Base-by-base conservation (phyloP, 176 grass and related monocot genomes). In the Paspalum notatum region DNA sequence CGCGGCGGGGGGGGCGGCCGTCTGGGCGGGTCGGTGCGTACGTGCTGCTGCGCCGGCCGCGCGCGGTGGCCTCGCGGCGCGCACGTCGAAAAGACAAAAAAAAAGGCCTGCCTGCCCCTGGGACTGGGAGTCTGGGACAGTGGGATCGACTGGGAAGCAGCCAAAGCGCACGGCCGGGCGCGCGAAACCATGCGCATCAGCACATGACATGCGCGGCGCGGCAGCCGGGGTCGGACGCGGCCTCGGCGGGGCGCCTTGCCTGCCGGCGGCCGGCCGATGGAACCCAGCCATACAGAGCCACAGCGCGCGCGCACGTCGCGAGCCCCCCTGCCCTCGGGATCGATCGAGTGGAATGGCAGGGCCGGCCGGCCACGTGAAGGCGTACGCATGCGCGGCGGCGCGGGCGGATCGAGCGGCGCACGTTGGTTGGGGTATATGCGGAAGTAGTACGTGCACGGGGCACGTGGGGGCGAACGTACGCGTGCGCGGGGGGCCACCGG, bases 231-330 rank as follows among this genome's bases (percentile, higher is more conserved):
- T 18, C 17, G n/a, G n/a, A n/a, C n/a, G n/a, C n/a, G n/a, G n/a
- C n/a, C n/a, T n/a, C n/a, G 8, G 54, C 20, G 20, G 54, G 21
- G 8, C 21, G 20, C 53, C 18, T 12, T 15, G 53, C 53, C 53
- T 55, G 17, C 52, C 7, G 44, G 44, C 17, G 52, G 17, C 18
- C 55, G n/a, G 6, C 7, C 46, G 45, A 8, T n/a, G 51, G 17
- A 7, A 54, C 4, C 53, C 51, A 18, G 53, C 21, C 20, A 18
- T 4, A n/a, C n/a, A n/a, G n/a, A 22, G 54, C 54, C n/a, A 57
- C 20, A 22, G 20, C 54, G 10, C 41, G 65, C 65, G 65, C 65
- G 42, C 65, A 64, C 61, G 62, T 65, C 62, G 58, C 54, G 54
- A 15, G n/a, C n/a, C n/a, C n/a, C n/a, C n/a, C n/a, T n/a, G n/a